Base-by-base conservation (phyloP, 1,284 basidiomycete genomes). In the Athelia psychrophila region DNA sequence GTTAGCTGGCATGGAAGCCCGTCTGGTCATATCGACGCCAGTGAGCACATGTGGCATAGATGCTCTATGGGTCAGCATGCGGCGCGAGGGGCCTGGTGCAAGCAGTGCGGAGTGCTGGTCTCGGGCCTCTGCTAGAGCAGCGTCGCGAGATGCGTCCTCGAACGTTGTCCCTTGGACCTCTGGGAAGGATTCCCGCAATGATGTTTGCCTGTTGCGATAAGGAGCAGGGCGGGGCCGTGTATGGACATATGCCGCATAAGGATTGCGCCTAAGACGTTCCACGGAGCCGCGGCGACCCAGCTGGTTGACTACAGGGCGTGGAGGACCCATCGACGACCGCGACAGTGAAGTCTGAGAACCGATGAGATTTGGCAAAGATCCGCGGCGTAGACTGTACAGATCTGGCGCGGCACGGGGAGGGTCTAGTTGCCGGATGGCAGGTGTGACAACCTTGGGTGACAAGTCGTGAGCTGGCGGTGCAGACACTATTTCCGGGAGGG, bases 221-320 rank as follows among this genome's bases (percentile, higher is more conserved):
- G 66, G 67, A 74, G 57, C 70, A 79, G 18, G 80, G 57, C 6
- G 71, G 72, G 48, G 69, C 78, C 78, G 52, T 76, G 72, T 33
- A 83, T 83, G 36, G 83, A 64, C 42, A 16, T 18, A 42, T 9
- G 71, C 71, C 20, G 84, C 84, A 56, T 80, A 88, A 0, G 86
- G 86, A 56, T 88, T 84, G 23, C 67, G 67, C 24, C 77, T 73
- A 19, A 88, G 75, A n/a, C 83, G 77, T 57, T 86, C 84, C 56
- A 86, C 77, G 15, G 82, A 84, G 54, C 78, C 70, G 44, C 84
- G 75, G 55, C 83, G 73, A 23, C 75, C 71, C 23, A 76, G 67
- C 42, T 69, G 70, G 59, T 75, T 72, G 55, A 75, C 8, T 16
- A 22, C n/a, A 6, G 38, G 38, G 16, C n/a, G 38, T n/a, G 20